Evolutionary conservation across 176 grass and related monocot species (phyloP), one percentile per base, ranked within the genome.

Genomic region (Dactylis glomerata): DNA sequence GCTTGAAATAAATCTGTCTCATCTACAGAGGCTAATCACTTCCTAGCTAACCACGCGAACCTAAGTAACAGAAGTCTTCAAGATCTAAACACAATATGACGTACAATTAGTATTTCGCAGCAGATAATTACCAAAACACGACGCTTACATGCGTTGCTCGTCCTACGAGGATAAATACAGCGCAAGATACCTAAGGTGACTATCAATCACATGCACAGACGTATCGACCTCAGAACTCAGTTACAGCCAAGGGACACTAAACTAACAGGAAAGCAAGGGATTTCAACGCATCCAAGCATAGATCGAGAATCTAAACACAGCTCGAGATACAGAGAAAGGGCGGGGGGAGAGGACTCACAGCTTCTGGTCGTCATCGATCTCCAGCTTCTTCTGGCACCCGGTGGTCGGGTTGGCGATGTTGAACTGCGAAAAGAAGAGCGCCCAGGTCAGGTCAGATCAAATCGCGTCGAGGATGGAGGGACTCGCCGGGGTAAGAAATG

Each of bases 321-420:
- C 6, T 36, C 75, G 1, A n/a, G 12, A 62, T 41, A 15, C 5
- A 78, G 14, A 44, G 11, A 40, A 34, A 54, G 10, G n/a, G 14
- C 10, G 49, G 16, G 49, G 16, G 0, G 13, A 3, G 44, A 81
- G 6, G 27, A 91, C 93, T 91, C 79, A 92, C 93, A 96, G 92
- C 83, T 97, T 97, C 85, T 97, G 94, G 54, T 97, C 92, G 56
- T 97, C 94, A 44, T 94, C 94, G 28, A 97, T 94, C 87, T 97
- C 89, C 11, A 97, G 82, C 80, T 94, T 97, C 85, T 92, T 97
- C 91, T 94, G 92, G 87, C 92, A 97, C 42, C 94, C 89, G 45
- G 92, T 94, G 38, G 92, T 84, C 85, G 89, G 94, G 80, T 97
- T 90, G 2, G 92, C 89, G 36, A 97, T 97, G 64, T 97, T 97